Percentiles rank a stretch among this genome's conserved stretches.
phyloP scores from a whole-genome alignment of 192 early-diverging fungal species.

The Coemansia javaensis region DNA sequence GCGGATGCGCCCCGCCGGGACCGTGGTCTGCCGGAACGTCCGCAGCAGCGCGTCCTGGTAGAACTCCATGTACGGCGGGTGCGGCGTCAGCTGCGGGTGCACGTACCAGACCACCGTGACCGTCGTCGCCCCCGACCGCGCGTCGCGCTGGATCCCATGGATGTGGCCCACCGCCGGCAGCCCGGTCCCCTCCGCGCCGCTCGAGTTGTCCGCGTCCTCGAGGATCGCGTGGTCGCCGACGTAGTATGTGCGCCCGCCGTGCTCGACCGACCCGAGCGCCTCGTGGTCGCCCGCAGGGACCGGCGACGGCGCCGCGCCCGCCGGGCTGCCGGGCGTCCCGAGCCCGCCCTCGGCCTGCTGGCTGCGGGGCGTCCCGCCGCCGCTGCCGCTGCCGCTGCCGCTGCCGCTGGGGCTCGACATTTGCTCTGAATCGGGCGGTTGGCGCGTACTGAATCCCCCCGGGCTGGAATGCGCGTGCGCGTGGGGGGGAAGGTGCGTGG shows the following conservation, averaged over 20 bases:
- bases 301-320: too few species aligned
- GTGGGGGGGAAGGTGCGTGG: too few species aligned
- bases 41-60: slow-evolving; percentile 29
- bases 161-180: slow-evolving; percentile 26
- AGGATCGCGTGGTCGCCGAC: slow-evolving; percentile 42
- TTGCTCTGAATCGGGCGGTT: too few species aligned
- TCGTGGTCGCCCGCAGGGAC: neutral
- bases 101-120: slow-evolving; percentile 31
- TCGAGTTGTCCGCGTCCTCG: slow-evolving; percentile 26
- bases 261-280: slow-evolving; percentile 13
- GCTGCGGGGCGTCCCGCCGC: too few species aligned
- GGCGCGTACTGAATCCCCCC: too few species aligned
- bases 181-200: slow-evolving; percentile 20
- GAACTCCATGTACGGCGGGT: slow-evolving; percentile 40
- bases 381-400: too few species aligned
- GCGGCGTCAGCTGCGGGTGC: slow-evolving; percentile 26
- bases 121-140: neutral
- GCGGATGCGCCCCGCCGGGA: slow-evolving; percentile 14
- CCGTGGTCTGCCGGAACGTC: slow-evolving; percentile 24
- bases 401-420: too few species aligned
- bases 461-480: too few species aligned
- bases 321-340: slow-evolving; percentile 5
- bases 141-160: slow-evolving; percentile 17
- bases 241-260: slow-evolving; percentile 19
- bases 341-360: too few species aligned